Evolutionary conservation across 2,329 filamentous ascomycete genomes (phyloP), one percentile per base, ranked within the genome.

Genomic region (Colletotrichum sp.): DNA sequence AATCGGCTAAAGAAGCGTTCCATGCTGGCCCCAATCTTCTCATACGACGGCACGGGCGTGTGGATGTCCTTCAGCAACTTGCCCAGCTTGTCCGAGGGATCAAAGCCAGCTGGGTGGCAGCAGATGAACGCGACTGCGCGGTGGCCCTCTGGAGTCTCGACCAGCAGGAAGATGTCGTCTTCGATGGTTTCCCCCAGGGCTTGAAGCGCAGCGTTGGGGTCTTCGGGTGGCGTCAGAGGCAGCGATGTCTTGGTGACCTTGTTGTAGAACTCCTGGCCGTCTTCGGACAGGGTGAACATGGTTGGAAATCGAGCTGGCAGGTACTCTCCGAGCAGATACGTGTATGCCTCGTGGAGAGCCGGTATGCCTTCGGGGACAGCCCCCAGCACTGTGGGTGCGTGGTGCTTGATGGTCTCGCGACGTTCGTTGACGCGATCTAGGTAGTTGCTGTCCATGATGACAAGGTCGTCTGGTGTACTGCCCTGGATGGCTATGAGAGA

Each of bases 11-110:
- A 91, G 80, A 89, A 90, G 8, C 85, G 84, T 80, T 92, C 89
- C 89, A 92, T 90, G 75, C 89, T 91, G 0, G 83, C 79, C 0
- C 87, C 89, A 32, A 92, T 90, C 82, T 88, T 90, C 18, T 90
- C 87, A 71, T 90, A 91, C 1, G 84, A 84, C 1, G 90, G 90
- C 49, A 92, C 90, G 0, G 89, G 89, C 18, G 75, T 81, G 72
- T 92, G 90, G 13, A 91, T 88, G 26, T 89, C 88, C 59, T 81
- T 81, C 24, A 92, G 80, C 12, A 85, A 78, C 77, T 86, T 85
- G 4, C 88, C 89, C 32, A 92, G 81, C 80, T 91, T 91, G 4
- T 80, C 63, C 0, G 86, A 84, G 0, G 90, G 88, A 63, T 90
- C 87, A 64, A 91, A 91, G 0, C 89, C 90, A 1, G 87, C 83